Conservation (phyloP, 352 stramenopile genomes). For the Phytophthora fragariae region DNA sequence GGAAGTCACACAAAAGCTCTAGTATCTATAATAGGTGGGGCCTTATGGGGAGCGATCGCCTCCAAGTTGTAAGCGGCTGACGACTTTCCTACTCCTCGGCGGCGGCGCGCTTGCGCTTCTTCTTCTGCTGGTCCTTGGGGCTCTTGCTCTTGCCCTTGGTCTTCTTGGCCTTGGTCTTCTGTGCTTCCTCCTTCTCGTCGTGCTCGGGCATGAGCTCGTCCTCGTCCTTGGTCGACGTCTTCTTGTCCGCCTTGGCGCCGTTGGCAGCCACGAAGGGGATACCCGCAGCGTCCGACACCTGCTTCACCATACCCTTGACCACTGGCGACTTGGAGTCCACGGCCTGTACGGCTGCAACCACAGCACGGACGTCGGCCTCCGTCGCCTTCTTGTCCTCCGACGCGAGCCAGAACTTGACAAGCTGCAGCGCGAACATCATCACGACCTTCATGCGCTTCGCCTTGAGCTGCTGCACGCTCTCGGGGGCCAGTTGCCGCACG, state of each 20-base stretch:
- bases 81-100: constrained; percentile 37
- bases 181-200: constrained; percentile 22
- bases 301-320: constrained; percentile 77
- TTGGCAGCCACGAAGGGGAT: constrained; percentile 37
- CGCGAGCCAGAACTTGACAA: constrained; percentile 70
- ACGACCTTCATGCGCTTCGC: constrained; percentile 83
- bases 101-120: constrained; percentile 66
- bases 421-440: constrained; percentile 67
- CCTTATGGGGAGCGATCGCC: constrained; percentile 9
- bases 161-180: constrained; percentile 29
- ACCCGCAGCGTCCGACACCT: constrained; percentile 55
- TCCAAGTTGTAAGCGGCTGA: constrained; percentile 28
- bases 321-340: constrained; percentile 73
- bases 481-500: constrained; percentile 49
- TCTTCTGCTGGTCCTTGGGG: constrained; percentile 46
- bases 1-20: constrained; percentile 42
- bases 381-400: constrained; percentile 30
- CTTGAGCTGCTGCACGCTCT: constrained; percentile 61
- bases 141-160: constrained; percentile 48
- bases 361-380: constrained; percentile 36
- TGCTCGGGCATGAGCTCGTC: constrained; percentile 44
- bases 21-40: constrained; percentile 51
- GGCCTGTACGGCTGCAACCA: constrained; percentile 53
- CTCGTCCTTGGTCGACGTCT: constrained; percentile 22
- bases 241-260: constrained; percentile 39